Evolutionary conservation across 345 rosid genomes (phyloP).

Genomic region (Citrus australasica): DNA sequence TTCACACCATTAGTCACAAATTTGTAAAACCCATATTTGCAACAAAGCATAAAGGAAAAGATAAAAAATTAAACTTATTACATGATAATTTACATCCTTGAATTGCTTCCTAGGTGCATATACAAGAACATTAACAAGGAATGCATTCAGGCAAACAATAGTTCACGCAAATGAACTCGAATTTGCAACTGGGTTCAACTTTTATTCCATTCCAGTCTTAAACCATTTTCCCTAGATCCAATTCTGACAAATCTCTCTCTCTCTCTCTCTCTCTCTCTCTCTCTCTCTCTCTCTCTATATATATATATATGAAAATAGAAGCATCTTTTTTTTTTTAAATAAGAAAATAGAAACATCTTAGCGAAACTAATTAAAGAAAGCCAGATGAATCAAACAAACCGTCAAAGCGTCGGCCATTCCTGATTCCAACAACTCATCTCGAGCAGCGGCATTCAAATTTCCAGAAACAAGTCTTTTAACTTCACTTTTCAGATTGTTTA

Average conservation of each 20-base stretch:
- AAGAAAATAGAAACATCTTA: background rate
- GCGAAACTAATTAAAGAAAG: background rate
- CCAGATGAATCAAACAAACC: conserved; percentile 32
- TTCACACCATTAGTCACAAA: background rate
- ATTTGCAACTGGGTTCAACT: background rate
- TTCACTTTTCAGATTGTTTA: conserved; percentile 76
- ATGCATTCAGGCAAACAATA: background rate
- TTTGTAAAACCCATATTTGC: background rate
- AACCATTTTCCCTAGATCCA: background rate
- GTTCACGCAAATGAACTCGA: background rate
- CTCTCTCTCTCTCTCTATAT: no score
- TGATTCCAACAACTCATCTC: conserved; percentile 68
- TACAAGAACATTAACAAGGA: background rate
- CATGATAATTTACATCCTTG: background rate
- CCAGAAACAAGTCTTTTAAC: conserved; percentile 59
- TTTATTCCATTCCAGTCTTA: background rate
- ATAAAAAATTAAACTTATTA: background rate
- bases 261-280: no score
- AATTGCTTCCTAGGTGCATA: background rate
- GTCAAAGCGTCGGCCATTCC: conserved; percentile 69
- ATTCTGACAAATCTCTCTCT: background rate
- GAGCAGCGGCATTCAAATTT: conserved; percentile 49
- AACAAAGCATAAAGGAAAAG: background rate
- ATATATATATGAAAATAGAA: background rate
- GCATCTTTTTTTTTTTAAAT: background rate